Percentiles rank a stretch among this genome's conserved stretches.
These are phyloP conservation scores for Cutaneotrichosporon spelunceum DNA, from an alignment of 1,284 basidiomycete species.

Conservation along the genomic window DNA sequence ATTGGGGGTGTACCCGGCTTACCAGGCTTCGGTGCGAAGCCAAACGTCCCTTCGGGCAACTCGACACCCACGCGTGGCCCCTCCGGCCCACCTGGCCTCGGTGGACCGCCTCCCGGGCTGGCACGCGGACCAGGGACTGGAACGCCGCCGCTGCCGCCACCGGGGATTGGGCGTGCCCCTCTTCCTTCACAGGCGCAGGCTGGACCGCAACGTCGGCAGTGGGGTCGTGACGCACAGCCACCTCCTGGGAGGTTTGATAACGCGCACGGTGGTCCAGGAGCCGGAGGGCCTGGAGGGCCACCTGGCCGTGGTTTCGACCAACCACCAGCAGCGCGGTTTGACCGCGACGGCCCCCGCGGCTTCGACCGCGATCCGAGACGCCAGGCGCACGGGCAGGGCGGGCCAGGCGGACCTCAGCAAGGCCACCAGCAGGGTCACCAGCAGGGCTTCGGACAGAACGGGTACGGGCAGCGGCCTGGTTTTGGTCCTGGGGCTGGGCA, in stretches of 20 bases:
- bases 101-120: constrained; percentile 1
- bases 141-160: neutral
- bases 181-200: neutral
- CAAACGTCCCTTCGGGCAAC: constrained; percentile 1
- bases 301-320: neutral
- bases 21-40: constrained; percentile 2
- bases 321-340: constrained; percentile 14
- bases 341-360: constrained; percentile 12
- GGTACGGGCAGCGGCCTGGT: neutral
- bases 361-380: constrained; percentile 8
- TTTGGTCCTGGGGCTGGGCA: neutral
- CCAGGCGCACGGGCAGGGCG: neutral
- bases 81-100: constrained; percentile 8
- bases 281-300: constrained; percentile 21
- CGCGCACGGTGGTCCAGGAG: no score
- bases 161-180: constrained; percentile 1
- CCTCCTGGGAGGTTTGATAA: constrained; percentile 10
- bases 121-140: neutral
- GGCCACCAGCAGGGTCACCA: constrained; percentile 8
- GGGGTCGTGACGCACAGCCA: constrained; percentile 37
- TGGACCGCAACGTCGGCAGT: constrained; percentile 11
- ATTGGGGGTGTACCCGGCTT: constrained; percentile 18
- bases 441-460: constrained; percentile 4
- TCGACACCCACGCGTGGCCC: constrained; percentile 8
- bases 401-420: neutral